Base-by-base conservation (phyloP, 2,329 filamentous ascomycete species). In the Xylariaceae sp. region DNA sequence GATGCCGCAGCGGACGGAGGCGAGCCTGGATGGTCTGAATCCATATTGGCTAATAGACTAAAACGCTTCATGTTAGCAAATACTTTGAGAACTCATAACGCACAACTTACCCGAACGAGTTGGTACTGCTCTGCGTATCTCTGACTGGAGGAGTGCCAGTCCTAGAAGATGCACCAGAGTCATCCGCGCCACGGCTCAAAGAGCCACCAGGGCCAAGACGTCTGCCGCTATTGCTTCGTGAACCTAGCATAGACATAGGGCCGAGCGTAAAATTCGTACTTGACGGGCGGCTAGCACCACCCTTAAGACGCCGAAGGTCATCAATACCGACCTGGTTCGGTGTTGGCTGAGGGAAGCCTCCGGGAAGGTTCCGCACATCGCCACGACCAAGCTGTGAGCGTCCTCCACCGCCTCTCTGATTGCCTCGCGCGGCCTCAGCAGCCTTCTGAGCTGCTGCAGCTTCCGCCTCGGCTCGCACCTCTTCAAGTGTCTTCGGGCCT, bases 401-500 rank as follows among this genome's bases (percentile, higher is more conserved):
- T 45, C 88, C 86, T 61, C 86, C 84, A 50, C 82, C 81, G 57
- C 90, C 87, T 63, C 91, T 82, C 68, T 84, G 82, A 71, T 76
- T 85, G 68, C 70, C 79, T 58, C 81, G 76, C 37, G 82, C 81
- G 45, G 75, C 79, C 71, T 97, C 92, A 50, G 88, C 88, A 56
- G 91, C 91, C 75, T 93, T 92, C 63, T 89, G 86, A 37, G 88
- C 89, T 58, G 87, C 88, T 47, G 84, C 81, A 61, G 91, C 91
- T 75, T 92, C 89, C 54, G 83, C 83, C 74, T 91, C 88, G 63
- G 87, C 88, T 70, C 92, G 90, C 63, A 99, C 90, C 76, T 97
- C 90, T 3, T 92, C 86, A 47, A 99, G 88, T 7, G 94, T 99
- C 86, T 97, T 97, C 54, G 94, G 94, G 30, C 94, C 94, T 80